Conservation (phyloP, 2,329 filamentous ascomycete genomes). For the Chalaropsis thielavioides region DNA sequence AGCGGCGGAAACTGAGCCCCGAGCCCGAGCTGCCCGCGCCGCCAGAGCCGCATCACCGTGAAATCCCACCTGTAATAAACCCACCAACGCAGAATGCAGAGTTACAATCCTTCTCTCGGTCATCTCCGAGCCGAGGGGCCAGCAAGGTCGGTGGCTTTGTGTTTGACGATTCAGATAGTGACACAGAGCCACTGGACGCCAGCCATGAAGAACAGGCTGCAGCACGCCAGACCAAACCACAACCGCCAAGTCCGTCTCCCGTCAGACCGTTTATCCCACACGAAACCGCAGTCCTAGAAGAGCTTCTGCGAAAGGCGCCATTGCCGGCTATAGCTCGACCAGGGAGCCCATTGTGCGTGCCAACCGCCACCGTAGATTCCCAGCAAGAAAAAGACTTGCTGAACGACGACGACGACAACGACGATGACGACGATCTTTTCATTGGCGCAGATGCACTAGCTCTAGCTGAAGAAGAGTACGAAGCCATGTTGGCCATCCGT, state of each 20-base stretch:
- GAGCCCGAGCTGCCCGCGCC: constrained; percentile 12
- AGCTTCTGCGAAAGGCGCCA: constrained; percentile 8
- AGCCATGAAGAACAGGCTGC: constrained; percentile 15
- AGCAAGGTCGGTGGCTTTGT: constrained; percentile 34
- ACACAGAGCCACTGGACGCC: constrained; percentile 25
- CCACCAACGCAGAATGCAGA: background rate
- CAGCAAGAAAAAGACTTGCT: background rate
- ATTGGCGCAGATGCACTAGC: constrained; percentile 27
- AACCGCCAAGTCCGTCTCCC: constrained; percentile 21
- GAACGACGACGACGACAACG: constrained; percentile 20
- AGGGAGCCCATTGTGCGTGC: background rate
- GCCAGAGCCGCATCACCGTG: background rate
- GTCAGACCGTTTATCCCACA: constrained; percentile 23
- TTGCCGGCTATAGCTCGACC: background rate
- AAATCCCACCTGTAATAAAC: background rate
- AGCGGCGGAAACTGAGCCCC: constrained; percentile 31
- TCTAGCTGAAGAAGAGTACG: constrained; percentile 48
- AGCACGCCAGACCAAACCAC: background rate
- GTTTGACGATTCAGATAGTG: constrained; percentile 55
- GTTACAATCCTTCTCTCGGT: constrained; percentile 16
- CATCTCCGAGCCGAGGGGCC: constrained; percentile 19
- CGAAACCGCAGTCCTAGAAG: constrained; percentile 20
- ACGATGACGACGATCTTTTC: constrained; percentile 37
- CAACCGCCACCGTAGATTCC: background rate
- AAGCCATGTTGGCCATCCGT: constrained; percentile 57